phyloP scores from a whole-genome alignment of 75 land plant species.

The Larix kaempferi region DNA sequence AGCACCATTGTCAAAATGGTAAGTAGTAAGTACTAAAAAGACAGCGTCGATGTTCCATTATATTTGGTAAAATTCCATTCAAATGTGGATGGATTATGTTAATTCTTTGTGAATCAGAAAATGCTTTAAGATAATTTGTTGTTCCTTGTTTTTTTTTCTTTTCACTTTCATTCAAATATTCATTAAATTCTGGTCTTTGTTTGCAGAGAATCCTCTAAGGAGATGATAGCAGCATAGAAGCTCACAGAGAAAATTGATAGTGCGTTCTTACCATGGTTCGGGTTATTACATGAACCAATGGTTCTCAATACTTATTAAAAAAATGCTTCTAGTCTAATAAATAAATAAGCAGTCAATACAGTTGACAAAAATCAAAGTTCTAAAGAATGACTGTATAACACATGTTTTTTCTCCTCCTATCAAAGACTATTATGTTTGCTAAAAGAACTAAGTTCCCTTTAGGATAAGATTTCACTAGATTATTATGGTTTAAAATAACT shows the following conservation, averaged over 20 bases:
- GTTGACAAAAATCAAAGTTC: too few relatives aligned
- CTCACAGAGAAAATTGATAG: conserved; percentile 64
- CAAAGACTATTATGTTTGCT: too few relatives aligned
- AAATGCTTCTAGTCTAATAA: too few relatives aligned
- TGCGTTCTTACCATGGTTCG: conserved; percentile 86
- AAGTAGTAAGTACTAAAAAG: neutral
- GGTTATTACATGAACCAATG: conserved; percentile 29
- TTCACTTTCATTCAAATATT: neutral
- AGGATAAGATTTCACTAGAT: too few relatives aligned
- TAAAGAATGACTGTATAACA: too few relatives aligned
- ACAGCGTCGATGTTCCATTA: neutral
- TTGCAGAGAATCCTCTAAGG: conserved; percentile 25
- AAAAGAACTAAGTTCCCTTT: too few relatives aligned
- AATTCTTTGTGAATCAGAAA: neutral
- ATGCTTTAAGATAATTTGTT: neutral
- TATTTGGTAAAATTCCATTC: neutral
- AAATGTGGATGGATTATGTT: neutral
- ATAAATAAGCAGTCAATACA: too few relatives aligned
- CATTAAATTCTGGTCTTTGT: neutral
- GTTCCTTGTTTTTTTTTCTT: neutral
- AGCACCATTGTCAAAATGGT: conserved; percentile 23
- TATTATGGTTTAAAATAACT: too few relatives aligned
- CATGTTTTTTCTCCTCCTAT: too few relatives aligned
- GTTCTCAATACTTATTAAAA: too few relatives aligned
- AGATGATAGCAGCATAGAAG: conserved; percentile 24